Percentiles rank a stretch among this genome's conserved stretches.
phyloP scores from a whole-genome alignment of 176 grass and related monocot species.

The Musa schizocarpa region DNA sequence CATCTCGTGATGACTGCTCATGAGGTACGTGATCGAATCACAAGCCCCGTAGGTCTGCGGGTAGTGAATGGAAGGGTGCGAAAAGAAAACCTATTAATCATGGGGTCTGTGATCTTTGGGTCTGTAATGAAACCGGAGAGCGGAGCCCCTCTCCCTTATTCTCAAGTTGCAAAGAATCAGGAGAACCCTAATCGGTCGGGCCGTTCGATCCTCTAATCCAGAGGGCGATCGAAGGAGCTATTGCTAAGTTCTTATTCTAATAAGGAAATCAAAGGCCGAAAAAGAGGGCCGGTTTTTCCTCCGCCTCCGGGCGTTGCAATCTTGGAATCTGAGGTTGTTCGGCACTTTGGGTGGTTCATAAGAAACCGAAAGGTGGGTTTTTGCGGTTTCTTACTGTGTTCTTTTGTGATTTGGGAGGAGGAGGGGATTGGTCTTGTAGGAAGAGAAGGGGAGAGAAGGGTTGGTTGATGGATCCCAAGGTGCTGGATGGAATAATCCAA shows the following conservation, averaged over 20 bases:
- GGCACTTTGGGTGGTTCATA: not conserved
- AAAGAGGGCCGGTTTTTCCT: not conserved
- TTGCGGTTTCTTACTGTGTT: not conserved
- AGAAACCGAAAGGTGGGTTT: not conserved
- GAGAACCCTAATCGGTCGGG: not conserved
- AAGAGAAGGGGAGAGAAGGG: not conserved
- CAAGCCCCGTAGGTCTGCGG: no score
- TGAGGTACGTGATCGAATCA: no score
- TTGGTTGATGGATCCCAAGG: slow-evolving; percentile 27
- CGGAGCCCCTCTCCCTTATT: no score
- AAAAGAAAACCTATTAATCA: no score
- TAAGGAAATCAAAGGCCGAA: not conserved
- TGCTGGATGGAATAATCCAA: slow-evolving; percentile 36
- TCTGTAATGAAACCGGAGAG: no score
- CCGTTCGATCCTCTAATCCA: not conserved
- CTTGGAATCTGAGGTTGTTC: not conserved
- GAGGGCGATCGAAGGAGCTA: not conserved
- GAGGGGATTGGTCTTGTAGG: not conserved
- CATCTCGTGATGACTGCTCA: no score
- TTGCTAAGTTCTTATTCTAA: not conserved
- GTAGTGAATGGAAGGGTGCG: no score
- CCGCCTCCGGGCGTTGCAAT: not conserved
- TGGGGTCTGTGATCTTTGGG: no score
- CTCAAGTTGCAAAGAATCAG: not conserved
- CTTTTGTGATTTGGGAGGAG: not conserved